These are phyloP conservation scores for Boeremia lycopersici DNA, from an alignment of 2,329 filamentous ascomycete species.

Conservation along the genomic window DNA sequence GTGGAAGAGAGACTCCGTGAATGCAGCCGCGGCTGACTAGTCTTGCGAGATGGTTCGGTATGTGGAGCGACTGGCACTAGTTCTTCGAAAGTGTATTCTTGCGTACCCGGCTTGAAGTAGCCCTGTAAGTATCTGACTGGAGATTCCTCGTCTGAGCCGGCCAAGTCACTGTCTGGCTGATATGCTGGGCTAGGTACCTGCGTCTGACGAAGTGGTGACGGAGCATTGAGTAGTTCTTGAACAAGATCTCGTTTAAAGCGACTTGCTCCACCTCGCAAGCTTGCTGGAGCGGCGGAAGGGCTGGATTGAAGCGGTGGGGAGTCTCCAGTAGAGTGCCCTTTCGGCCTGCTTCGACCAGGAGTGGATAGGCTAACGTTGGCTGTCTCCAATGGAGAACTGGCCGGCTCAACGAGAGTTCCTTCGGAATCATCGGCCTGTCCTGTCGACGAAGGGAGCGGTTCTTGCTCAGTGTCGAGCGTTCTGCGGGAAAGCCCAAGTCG, in stretches of 20 bases:
- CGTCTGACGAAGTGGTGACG: conserved; percentile 26
- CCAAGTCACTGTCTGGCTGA: background rate
- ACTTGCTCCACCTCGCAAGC: conserved; percentile 24
- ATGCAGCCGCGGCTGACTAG: conserved; percentile 9
- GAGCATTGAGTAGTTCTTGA: conserved; percentile 15
- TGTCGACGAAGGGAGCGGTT: background rate
- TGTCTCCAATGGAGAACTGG: background rate
- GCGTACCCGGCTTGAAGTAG: conserved; percentile 3
- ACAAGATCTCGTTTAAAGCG: conserved; percentile 4
- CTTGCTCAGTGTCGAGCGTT: background rate
- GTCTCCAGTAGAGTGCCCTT: conserved; percentile 15
- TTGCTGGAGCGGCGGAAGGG: conserved; percentile 22
- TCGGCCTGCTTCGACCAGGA: conserved; percentile 8
- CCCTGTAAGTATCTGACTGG: conserved; percentile 14
- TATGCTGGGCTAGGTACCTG: conserved; percentile 21
- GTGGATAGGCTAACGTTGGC: background rate
- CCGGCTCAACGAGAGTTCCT: background rate
- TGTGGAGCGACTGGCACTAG: conserved; percentile 8
- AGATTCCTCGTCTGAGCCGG: background rate
- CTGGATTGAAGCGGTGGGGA: conserved; percentile 4
- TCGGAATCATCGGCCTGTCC: background rate
- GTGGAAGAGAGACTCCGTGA: conserved; percentile 34
- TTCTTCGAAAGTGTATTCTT: conserved; percentile 15
- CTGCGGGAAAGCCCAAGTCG: conserved; percentile 20
- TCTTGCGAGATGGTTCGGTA: conserved; percentile 31